Base-by-base conservation (phyloP, 2,329 filamentous ascomycete species). In the Penicillium frequentans region DNA sequence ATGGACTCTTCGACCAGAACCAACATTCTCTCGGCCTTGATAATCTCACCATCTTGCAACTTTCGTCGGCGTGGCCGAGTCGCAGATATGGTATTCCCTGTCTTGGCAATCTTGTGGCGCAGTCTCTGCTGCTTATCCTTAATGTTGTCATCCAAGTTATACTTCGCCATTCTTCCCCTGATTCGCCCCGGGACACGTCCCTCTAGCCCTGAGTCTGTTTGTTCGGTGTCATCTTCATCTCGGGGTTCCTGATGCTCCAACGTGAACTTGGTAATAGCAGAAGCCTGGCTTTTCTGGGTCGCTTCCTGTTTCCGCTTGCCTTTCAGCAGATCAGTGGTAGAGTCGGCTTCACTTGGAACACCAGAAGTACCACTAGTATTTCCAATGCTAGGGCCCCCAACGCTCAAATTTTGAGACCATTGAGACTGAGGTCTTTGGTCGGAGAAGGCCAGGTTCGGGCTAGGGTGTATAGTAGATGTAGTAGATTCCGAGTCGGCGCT, bases 11-110 rank as follows among this genome's bases (percentile, higher is more conserved):
- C 86, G 24, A 87, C 79, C 23, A 84, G 80, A 21, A 89, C 82
- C 23, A 89, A 80, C 86, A 89, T 89, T 57, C 82, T 84, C 67
- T 88, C 86, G 72, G 86, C 86, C 70, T 88, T 88, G 56, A 89
- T 76, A 51, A 89, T 84, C 59, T 87, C 81, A 5, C 86, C 86
- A 62, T 86, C 81, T 52, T 78, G 74, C 24, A 77, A 67, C 24
- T 79, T 73, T 29, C 68, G 70, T 50, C 74, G 70, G 48, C 67
- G 70, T 9, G 72, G 68, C 43, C 70, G 65, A 52, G 68, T 73
- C 5, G 65, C 65, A 26, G 71, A 70, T 23, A 77, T 71, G 45
- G 63, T 71, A 44, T 64, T 68, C 55, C 71, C 72, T 11, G 73
- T 77, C 54, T 60, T 71, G 48, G 69, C 71, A 37, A 76, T 73